Conservation (phyloP, 1,139 yeast genomes). For the Pichia sp. region DNA sequence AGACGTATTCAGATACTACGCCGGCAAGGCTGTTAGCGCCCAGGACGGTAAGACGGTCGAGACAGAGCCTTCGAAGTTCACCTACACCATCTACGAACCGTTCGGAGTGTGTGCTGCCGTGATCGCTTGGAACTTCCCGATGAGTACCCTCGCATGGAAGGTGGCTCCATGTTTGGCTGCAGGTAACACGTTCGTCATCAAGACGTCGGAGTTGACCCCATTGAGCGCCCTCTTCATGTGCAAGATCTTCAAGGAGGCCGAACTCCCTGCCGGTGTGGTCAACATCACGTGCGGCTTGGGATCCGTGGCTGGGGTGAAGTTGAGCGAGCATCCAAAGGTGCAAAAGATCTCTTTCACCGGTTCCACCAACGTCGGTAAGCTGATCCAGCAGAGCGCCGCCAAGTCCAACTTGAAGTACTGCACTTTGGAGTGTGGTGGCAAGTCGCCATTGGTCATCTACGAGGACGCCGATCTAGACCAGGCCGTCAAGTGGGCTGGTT, state of each 20-base stretch:
- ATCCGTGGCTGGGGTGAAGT: conserved; percentile 47
- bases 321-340: conserved; percentile 47
- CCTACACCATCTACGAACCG: conserved; percentile 55
- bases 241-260: conserved; percentile 45
- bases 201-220: conserved; percentile 57
- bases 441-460: conserved; percentile 53
- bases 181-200: conserved; percentile 53
- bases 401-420: conserved; percentile 50
- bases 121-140: conserved; percentile 62
- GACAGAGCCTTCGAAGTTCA: conserved; percentile 48
- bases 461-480: conserved; percentile 57
- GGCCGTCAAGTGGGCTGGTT: conserved; percentile 58
- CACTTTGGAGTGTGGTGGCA: conserved; percentile 62
- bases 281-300: conserved; percentile 54
- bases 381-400: conserved; percentile 52
- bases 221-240: conserved; percentile 49
- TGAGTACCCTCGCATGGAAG: conserved; percentile 58
- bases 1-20: conserved; percentile 51
- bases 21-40: conserved; percentile 52
- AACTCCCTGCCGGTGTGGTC: conserved; percentile 57
- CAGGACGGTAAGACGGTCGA: conserved; percentile 52
- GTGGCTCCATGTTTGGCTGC: conserved; percentile 62
- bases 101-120: conserved; percentile 61
- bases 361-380: conserved; percentile 53
- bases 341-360: conserved; percentile 58